These are phyloP conservation scores for Ehretia macrophylla DNA, from an alignment of 257 asterid genomes.

Conservation along the genomic window DNA sequence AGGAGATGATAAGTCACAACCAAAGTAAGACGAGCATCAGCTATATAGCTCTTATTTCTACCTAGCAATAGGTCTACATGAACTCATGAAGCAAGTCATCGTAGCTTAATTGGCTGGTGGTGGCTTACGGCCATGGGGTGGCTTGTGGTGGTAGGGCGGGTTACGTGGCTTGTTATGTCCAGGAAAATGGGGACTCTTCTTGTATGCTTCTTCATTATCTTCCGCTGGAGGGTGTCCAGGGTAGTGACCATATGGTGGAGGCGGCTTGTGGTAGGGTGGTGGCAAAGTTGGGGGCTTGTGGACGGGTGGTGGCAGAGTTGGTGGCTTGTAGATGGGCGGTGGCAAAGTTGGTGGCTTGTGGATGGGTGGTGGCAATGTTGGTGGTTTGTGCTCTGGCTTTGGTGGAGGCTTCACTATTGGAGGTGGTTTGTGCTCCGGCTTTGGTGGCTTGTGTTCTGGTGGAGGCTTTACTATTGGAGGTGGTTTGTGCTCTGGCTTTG, in stretches of 20 bases:
- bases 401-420: not conserved
- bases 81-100: no score
- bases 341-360: slow-evolving; percentile 4
- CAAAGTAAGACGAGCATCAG: no score
- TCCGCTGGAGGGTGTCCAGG: slow-evolving; percentile 5
- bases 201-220: not conserved
- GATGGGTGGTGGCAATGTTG: not conserved
- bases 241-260: not conserved
- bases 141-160: no score
- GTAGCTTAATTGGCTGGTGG: no score
- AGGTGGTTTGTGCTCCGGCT: not conserved
- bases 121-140: no score
- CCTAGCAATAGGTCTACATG: no score
- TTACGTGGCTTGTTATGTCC: no score
- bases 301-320: not conserved
- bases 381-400: not conserved
- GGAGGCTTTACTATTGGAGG: not conserved
- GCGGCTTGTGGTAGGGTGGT: not conserved
- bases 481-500: not conserved
- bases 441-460: not conserved
- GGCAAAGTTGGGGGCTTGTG: not conserved
- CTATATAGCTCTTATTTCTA: no score
- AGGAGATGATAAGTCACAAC: no score
- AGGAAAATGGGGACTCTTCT: no score
- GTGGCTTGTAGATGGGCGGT: not conserved